Base-by-base conservation (phyloP, 2,329 filamentous ascomycete genomes). In the Drechslerella coelobrocha region DNA sequence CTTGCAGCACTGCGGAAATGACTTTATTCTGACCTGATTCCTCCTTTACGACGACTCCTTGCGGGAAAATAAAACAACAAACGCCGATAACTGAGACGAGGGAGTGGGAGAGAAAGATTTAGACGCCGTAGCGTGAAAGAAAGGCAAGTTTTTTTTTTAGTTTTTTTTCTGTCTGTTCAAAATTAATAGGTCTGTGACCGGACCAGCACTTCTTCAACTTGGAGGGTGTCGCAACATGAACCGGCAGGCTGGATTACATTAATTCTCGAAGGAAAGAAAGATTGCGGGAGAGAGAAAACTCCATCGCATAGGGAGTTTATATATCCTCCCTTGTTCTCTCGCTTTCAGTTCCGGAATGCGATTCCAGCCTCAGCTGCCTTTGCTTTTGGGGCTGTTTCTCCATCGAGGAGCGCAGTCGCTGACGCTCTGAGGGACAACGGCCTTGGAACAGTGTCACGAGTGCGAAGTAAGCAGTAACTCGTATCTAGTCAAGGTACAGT, bases 401-500 rank as follows among this genome's bases (percentile, higher is more conserved):
- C 19, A 45, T 45, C 41, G 41, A 45, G 41, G 41, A 45, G 41
- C 41, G 41, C 41, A 45, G 14, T 45, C 41, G 41, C 41, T 45
- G 41, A 45, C 41, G 41, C 41, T 14, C 41, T 21, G 41, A 45
- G n/a, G 41, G 19, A 23, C 41, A 23, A 8, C 41, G 41, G 41
- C 41, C 41, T 45, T 45, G 41, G 14, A 23, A 45, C 2, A 45
- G 41, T 17, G 41, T 45, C 41, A 23, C 41, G 41, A 45, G 41
- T 45, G 41, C 41, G 41, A 45, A 45, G 19, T 45, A 45, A 45
- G 41, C 41, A 45, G 41, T 45, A 45, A 45, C 17, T 45, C 41
- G 41, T 45, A 45, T 45, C 41, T 45, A 23, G 41, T 21, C 41
- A 23, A 45, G 41, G 41, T 45, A 45, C 41, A 45, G 9, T 19